Percentiles rank a stretch among this genome's conserved stretches.
Conservation (phyloP, 768 basidiomycete genomes). For the Filobasidium floriforme region DNA sequence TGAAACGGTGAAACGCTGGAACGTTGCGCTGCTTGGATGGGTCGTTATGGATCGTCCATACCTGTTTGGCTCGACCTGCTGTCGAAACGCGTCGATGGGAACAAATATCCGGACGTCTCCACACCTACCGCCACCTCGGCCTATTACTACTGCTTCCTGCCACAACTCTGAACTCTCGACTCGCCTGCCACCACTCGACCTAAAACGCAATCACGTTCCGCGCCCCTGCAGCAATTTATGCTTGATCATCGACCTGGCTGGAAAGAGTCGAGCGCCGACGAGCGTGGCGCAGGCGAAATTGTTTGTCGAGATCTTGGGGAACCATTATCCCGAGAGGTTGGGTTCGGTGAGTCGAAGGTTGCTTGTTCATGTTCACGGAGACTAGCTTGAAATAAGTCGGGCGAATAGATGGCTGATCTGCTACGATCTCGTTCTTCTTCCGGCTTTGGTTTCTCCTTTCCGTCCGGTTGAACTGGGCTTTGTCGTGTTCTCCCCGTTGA, state of each 20-base stretch:
- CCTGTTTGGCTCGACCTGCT: too few species aligned
- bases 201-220: not conserved
- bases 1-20: too few species aligned
- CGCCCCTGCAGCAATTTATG: constrained; percentile 17
- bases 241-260: constrained; percentile 25
- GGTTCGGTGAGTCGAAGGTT: constrained; percentile 8
- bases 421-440: not conserved
- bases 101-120: not conserved
- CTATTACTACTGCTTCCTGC: too few species aligned
- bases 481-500: too few species aligned
- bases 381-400: too few species aligned
- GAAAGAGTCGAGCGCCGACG: constrained; percentile 21
- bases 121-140: not conserved
- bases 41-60: too few species aligned
- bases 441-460: not conserved
- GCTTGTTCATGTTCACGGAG: too few species aligned
- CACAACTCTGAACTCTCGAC: not conserved
- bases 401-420: not conserved
- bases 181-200: not conserved
- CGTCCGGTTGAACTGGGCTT: too few species aligned
- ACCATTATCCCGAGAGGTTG: constrained; percentile 23
- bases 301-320: constrained; percentile 17
- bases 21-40: too few species aligned
- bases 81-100: too few species aligned
- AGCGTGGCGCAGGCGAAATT: constrained; percentile 11